Conservation (phyloP, 2,329 filamentous ascomycete genomes). For the Hymenoscyphus linearis region DNA sequence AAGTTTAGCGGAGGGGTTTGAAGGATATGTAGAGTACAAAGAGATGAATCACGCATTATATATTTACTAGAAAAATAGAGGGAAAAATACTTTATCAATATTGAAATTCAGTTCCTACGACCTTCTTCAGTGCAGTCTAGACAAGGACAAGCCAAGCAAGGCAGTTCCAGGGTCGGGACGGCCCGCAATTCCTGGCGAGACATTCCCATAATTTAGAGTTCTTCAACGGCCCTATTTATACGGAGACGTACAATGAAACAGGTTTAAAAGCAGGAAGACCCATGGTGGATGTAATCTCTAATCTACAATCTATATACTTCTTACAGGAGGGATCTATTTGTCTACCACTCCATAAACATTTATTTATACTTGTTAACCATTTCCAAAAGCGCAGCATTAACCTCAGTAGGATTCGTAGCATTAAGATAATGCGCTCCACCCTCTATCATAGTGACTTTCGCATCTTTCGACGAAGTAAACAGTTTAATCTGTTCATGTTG, state of each 20-base stretch:
- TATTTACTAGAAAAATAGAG: background rate
- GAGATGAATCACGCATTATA: background rate
- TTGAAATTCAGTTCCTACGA: background rate
- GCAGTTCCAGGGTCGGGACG: background rate
- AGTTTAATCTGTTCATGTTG: slow-evolving; percentile 46
- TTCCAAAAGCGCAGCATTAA: slow-evolving; percentile 12
- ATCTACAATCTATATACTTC: background rate
- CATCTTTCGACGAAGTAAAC: slow-evolving; percentile 42
- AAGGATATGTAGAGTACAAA: background rate
- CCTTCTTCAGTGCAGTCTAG: background rate
- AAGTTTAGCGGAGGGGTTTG: background rate
- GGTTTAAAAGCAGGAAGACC: background rate
- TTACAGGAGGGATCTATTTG: no score
- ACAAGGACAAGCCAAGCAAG: background rate
- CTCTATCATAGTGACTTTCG: slow-evolving; percentile 39
- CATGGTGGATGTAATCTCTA: background rate
- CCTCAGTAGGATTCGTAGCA: slow-evolving; percentile 25
- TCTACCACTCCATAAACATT: background rate
- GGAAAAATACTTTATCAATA: background rate
- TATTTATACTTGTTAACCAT: slow-evolving; percentile 13
- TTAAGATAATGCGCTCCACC: slow-evolving; percentile 46
- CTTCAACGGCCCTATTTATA: background rate
- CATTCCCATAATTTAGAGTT: background rate
- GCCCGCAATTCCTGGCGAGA: background rate
- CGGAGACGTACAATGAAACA: background rate